Percentiles rank a stretch among this genome's conserved stretches.
These are phyloP conservation scores for Schwanniomyces sp. DNA, from an alignment of 805 yeast species.

Conservation along the genomic window DNA sequence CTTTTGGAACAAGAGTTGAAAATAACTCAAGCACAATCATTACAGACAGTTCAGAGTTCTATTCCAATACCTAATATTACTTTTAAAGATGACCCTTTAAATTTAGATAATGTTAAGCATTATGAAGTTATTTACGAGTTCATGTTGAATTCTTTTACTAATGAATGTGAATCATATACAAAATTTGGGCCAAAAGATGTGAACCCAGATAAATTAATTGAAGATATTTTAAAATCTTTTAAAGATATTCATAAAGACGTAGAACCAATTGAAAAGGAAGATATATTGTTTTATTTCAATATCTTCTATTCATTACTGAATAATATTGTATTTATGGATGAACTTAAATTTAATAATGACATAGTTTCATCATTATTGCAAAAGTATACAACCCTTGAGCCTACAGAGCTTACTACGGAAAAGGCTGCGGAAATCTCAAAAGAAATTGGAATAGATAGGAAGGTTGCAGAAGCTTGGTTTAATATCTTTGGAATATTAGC, in stretches of 20 bases:
- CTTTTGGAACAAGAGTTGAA: slow-evolving; percentile 21
- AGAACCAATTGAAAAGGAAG: slow-evolving; percentile 21
- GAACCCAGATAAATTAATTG: slow-evolving; percentile 19
- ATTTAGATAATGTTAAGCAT: slow-evolving; percentile 12
- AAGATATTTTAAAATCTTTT: slow-evolving; percentile 20
- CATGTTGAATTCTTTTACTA: slow-evolving; percentile 23
- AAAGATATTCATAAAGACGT: slow-evolving; percentile 15
- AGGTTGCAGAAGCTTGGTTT: slow-evolving; percentile 26
- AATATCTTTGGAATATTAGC: slow-evolving; percentile 26
- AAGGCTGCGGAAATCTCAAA: slow-evolving; percentile 11
- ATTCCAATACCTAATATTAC: slow-evolving; percentile 14
- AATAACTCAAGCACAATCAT: slow-evolving; percentile 18
- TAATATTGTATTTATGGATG: slow-evolving; percentile 22
- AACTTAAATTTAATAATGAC: slow-evolving; percentile 24
- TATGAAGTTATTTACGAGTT: slow-evolving; percentile 16
- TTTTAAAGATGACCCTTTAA: slow-evolving; percentile 19
- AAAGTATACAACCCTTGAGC: slow-evolving; percentile 12
- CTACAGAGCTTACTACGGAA: slow-evolving; percentile 11
- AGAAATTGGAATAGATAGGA: slow-evolving; percentile 10
- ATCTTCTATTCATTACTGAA: slow-evolving; percentile 30
- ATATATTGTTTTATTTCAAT: slow-evolving; percentile 24
- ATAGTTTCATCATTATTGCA: slow-evolving; percentile 21
- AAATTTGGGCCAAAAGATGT: slow-evolving; percentile 5
- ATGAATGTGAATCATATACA: slow-evolving; percentile 19
- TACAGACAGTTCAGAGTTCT: slow-evolving; percentile 9